A percentile compares a stretch with the other conserved stretches of the same genome.
Conservation (phyloP, 352 stramenopile genomes). For the Phytophthora pini region DNA sequence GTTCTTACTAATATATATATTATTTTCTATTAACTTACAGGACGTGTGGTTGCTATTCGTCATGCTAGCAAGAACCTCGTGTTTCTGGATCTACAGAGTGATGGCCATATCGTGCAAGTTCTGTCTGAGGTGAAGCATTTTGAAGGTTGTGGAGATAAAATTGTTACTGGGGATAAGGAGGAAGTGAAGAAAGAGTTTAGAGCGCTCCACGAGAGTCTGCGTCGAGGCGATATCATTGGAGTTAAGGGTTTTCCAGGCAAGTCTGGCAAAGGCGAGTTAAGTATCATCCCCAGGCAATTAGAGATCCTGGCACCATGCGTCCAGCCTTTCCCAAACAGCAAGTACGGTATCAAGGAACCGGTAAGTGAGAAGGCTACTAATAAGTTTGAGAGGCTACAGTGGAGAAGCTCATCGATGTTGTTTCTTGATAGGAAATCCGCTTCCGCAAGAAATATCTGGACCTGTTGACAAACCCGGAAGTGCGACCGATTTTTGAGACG, state of each 20-base stretch:
- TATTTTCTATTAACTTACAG: constrained; percentile 20
- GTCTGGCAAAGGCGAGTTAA: constrained; percentile 86
- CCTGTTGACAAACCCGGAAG: constrained; percentile 96
- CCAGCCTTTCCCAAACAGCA: constrained; percentile 85
- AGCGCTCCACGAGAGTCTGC: constrained; percentile 70
- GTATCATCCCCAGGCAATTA: constrained; percentile 86
- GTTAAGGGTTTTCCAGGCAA: constrained; percentile 83
- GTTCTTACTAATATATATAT: not conserved
- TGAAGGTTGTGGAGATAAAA: constrained; percentile 41
- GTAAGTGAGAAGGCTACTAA: constrained; percentile 36
- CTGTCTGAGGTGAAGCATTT: constrained; percentile 82
- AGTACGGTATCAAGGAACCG: constrained; percentile 95
- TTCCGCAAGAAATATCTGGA: constrained; percentile 99
- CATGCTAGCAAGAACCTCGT: constrained; percentile 86
- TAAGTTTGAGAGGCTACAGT: not conserved
- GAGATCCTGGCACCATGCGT: constrained; percentile 96
- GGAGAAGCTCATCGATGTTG: constrained; percentile 11
- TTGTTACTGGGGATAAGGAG: constrained; percentile 32
- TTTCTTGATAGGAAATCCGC: constrained; percentile 94
- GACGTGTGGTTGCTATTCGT: constrained; percentile 79
- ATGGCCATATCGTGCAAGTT: constrained; percentile 75
- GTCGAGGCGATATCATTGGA: constrained; percentile 82
- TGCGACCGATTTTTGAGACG: constrained; percentile 94
- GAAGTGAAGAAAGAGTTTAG: constrained; percentile 60
- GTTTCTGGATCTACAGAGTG: constrained; percentile 77